Evolutionary conservation across 2,329 filamentous ascomycete species (phyloP).

Genomic region (Lachnellula suecica): DNA sequence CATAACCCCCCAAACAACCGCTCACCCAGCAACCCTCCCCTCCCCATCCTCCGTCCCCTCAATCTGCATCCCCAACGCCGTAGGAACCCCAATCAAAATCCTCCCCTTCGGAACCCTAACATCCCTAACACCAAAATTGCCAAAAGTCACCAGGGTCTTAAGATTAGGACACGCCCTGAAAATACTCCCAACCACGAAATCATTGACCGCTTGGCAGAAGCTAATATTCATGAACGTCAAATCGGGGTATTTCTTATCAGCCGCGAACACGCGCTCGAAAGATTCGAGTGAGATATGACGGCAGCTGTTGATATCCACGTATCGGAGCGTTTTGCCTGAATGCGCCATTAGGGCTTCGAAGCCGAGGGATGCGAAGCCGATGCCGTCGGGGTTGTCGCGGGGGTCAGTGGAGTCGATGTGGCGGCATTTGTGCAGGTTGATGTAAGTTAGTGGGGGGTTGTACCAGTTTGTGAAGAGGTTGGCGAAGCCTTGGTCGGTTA

Average conservation of each 20-base stretch:
- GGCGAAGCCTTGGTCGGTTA: conserved; percentile 73
- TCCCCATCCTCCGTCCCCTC: conserved; percentile 43
- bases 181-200: conserved; percentile 61
- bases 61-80: conserved; percentile 59
- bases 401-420: conserved; percentile 72
- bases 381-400: conserved; percentile 59
- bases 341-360: conserved; percentile 84
- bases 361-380: conserved; percentile 74
- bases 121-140: conserved; percentile 61
- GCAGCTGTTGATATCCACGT: conserved; percentile 79
- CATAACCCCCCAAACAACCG: not conserved
- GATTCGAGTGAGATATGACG: conserved; percentile 74
- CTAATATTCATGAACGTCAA: conserved; percentile 74
- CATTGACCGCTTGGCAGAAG: conserved; percentile 69
- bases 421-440: conserved; percentile 78
- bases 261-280: conserved; percentile 72
- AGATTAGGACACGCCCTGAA: conserved; percentile 64
- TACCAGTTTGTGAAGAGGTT: conserved; percentile 73
- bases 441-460: conserved; percentile 67
- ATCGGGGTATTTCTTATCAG: conserved; percentile 61
- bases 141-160: conserved; percentile 60
- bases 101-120: conserved; percentile 53
- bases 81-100: conserved; percentile 58
- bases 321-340: conserved; percentile 64
- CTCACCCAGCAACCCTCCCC: conserved; percentile 10